Evolutionary conservation across 164 flowering plant genomes (phyloP).

Genomic region (Santalum album): DNA sequence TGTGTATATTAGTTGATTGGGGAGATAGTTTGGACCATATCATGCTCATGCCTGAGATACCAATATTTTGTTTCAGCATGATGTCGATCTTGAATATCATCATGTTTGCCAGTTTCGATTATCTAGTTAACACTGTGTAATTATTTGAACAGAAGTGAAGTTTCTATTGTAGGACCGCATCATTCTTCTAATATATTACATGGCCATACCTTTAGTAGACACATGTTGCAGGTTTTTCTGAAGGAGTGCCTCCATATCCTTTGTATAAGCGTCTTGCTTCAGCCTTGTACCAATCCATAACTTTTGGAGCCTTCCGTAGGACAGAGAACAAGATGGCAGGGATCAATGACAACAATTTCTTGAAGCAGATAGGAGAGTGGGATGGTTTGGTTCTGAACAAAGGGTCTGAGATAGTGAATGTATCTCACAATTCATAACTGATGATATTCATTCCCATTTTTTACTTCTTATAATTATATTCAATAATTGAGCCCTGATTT

Average conservation of each 20-base stretch:
- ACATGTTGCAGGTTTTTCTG: conserved; percentile 22
- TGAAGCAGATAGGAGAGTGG: conserved; percentile 41
- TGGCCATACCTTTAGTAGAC: neutral
- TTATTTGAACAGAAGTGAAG: too few relatives aligned
- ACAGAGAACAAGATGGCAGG: conserved; percentile 6
- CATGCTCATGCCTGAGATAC: too few relatives aligned
- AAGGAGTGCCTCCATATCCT: conserved; percentile 61
- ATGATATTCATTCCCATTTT: neutral
- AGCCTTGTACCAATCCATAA: conserved; percentile 34
- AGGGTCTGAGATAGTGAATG: conserved; percentile 44
- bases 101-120: too few relatives aligned
- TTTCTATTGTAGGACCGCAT: too few relatives aligned
- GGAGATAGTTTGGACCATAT: too few relatives aligned
- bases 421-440: conserved; percentile 13
- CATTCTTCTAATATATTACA: too few relatives aligned
- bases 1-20: too few relatives aligned
- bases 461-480: neutral
- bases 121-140: neutral
- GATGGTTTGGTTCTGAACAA: conserved; percentile 31
- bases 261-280: conserved; percentile 57
- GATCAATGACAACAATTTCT: conserved; percentile 20
- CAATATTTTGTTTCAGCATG: too few relatives aligned
- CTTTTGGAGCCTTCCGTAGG: conserved; percentile 25
- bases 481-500: neutral
- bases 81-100: too few relatives aligned